Conservation (phyloP, 306 rosid species). For the Prinsepia uniflora region DNA sequence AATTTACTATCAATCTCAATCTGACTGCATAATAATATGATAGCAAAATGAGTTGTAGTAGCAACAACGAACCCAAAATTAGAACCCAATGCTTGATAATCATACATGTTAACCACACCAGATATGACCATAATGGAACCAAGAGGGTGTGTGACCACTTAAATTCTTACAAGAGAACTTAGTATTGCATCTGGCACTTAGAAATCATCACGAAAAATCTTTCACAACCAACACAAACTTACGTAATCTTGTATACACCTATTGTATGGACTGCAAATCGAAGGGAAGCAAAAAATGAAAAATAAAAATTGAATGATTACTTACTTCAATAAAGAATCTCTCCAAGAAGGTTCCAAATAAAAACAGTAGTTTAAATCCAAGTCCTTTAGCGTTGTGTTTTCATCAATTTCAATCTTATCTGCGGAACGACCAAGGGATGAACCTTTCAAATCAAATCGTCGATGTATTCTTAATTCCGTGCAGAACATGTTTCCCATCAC, state of each 20-base stretch:
- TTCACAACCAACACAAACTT: not conserved
- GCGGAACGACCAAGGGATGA: constrained; percentile 96
- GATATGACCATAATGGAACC: not conserved
- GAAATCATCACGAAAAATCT: not conserved
- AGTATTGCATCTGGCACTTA: not conserved
- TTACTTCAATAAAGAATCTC: constrained; percentile 73
- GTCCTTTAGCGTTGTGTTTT: constrained; percentile 93
- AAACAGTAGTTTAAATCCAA: constrained; percentile 83
- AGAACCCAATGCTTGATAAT: not conserved
- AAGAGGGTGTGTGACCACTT: not conserved
- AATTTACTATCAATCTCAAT: constrained; percentile 88
- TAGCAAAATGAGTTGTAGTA: not conserved
- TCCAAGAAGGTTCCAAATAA: constrained; percentile 96
- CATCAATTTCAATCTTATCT: constrained; percentile 95
- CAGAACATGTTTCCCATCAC: constrained; percentile 99
- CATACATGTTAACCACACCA: not conserved
- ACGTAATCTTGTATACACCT: constrained; percentile 1
- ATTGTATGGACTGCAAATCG: constrained; percentile 13
- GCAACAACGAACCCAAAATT: not conserved
- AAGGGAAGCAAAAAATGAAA: not conserved
- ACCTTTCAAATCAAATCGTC: constrained; percentile 93
- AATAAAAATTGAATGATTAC: constrained; percentile 30
- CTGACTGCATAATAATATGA: constrained; percentile 52
- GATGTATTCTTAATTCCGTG: constrained; percentile 93
- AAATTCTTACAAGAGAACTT: not conserved